Evolutionary conservation across 2,329 filamentous ascomycete species (phyloP).

Genomic region (Pestalotiopsis fici): DNA sequence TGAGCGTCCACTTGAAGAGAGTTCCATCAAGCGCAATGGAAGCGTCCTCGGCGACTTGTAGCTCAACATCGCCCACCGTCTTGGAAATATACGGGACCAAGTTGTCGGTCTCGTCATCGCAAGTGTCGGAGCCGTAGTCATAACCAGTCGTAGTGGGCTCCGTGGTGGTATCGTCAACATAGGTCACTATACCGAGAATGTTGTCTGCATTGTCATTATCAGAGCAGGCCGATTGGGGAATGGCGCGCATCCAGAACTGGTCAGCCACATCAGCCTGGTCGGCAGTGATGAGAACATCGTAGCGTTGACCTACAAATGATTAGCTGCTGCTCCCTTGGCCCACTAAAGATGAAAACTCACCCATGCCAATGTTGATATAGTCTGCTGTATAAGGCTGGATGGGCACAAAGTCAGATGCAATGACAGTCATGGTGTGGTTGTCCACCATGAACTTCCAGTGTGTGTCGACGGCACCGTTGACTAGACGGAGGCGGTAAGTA

Average conservation of each 20-base stretch:
- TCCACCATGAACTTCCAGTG: constrained; percentile 49
- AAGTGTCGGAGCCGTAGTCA: constrained; percentile 23
- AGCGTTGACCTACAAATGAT: constrained; percentile 24
- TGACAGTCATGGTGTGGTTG: constrained; percentile 54
- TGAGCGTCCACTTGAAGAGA: constrained; percentile 50
- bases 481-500: constrained; percentile 46
- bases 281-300: constrained; percentile 12
- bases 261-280: constrained; percentile 17
- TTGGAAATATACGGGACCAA: constrained; percentile 37
- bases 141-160: constrained; percentile 15
- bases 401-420: constrained; percentile 55
- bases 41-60: constrained; percentile 23
- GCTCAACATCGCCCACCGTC: constrained; percentile 26
- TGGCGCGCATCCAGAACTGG: constrained; percentile 48
- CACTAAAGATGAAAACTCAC: background rate
- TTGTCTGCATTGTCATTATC: constrained; percentile 16
- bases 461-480: constrained; percentile 42
- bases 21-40: background rate
- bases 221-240: constrained; percentile 37
- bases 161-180: constrained; percentile 27
- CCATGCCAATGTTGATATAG: constrained; percentile 43
- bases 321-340: background rate
- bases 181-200: constrained; percentile 33
- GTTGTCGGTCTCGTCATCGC: constrained; percentile 32
- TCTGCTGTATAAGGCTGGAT: constrained; percentile 51